phyloP scores from a whole-genome alignment of 2,329 filamentous ascomycete genomes.

The Rhytidhysteron rufulum region DNA sequence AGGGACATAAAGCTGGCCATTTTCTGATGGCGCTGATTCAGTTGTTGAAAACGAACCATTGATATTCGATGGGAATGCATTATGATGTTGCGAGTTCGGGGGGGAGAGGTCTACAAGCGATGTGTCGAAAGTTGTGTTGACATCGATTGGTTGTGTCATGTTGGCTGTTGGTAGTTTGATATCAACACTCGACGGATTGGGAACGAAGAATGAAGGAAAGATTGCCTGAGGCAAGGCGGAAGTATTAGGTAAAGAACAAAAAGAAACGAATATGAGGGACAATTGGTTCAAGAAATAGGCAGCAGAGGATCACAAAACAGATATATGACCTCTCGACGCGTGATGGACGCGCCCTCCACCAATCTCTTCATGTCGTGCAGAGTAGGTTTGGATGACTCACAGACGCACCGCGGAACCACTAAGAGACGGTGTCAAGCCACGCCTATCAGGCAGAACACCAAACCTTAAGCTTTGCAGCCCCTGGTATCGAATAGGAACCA shows the following conservation, averaged over 20 bases:
- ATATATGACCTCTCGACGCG: not conserved
- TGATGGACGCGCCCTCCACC: conserved; percentile 2
- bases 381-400: conserved; percentile 28
- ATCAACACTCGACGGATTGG: not conserved
- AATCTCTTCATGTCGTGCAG: conserved; percentile 22
- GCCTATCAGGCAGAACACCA: not conserved
- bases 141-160: conserved; percentile 33
- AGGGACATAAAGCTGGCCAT: conserved; percentile 5
- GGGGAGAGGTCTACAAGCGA: conserved; percentile 29
- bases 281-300: not conserved
- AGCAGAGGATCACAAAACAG: not conserved
- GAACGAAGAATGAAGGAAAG: not conserved
- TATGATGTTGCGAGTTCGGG: not conserved
- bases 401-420: conserved; percentile 8
- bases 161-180: not conserved
- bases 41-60: conserved; percentile 34
- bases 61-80: conserved; percentile 1
- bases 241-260: not conserved
- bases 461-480: conserved; percentile 1
- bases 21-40: conserved; percentile 26
- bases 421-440: conserved; percentile 6
- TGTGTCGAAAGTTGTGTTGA: conserved; percentile 37
- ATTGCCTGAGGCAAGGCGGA: not conserved
- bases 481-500: conserved; percentile 12
- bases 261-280: not conserved